A percentile compares a stretch with the other conserved stretches of the same genome.
These are phyloP conservation scores for Botrytis porri DNA, from an alignment of 2,329 filamentous ascomycete genomes.

Conservation along the genomic window DNA sequence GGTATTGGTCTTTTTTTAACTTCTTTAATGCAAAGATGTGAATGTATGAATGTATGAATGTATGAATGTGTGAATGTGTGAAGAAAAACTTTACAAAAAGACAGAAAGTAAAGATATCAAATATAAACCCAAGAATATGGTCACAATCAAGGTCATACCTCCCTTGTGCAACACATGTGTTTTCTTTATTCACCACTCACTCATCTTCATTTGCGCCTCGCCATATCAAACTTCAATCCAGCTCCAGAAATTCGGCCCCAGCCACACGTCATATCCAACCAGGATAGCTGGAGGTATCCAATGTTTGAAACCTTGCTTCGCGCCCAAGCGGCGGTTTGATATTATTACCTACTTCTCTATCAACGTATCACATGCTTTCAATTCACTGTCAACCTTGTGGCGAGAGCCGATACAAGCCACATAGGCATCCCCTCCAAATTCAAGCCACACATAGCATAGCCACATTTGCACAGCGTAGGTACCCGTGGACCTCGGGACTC, in stretches of 20 bases:
- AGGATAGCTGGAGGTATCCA: no score
- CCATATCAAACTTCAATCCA: neutral
- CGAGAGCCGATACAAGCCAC: neutral
- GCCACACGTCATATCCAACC: slow-evolving; percentile 16
- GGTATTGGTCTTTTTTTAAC: neutral
- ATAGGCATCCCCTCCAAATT: neutral
- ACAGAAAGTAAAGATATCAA: neutral
- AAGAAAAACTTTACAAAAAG: neutral
- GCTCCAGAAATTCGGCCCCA: neutral
- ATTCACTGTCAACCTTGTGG: neutral
- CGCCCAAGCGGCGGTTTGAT: neutral
- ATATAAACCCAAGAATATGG: neutral
- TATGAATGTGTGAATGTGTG: neutral
- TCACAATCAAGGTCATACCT: slow-evolving; percentile 4
- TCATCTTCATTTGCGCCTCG: neutral
- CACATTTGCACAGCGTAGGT: neutral
- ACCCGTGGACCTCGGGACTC: no score
- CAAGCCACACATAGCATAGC: neutral
- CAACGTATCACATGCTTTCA: neutral
- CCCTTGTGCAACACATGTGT: neutral
- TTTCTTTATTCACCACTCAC: slow-evolving; percentile 6
- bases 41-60: neutral
- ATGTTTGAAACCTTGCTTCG: neutral
- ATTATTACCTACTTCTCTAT: neutral
- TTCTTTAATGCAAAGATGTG: neutral